phyloP scores from a whole-genome alignment of 2,329 filamentous ascomycete species.

The Fusarium sp. region DNA sequence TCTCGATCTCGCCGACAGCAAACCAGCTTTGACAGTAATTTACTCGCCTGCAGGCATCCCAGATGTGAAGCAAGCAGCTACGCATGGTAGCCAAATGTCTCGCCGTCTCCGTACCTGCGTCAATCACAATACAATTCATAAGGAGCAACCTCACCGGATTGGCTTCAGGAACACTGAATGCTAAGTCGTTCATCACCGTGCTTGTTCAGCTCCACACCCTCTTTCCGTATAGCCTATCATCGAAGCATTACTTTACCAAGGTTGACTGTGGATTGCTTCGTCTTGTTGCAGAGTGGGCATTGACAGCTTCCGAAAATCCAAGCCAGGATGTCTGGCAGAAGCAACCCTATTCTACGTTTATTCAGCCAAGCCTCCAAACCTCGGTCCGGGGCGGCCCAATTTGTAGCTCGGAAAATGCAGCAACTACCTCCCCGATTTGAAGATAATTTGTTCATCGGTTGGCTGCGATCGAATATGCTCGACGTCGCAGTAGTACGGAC shows the following conservation, averaged over 20 bases:
- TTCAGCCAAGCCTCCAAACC: neutral
- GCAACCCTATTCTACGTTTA: neutral
- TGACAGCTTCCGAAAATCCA: conserved; percentile 1
- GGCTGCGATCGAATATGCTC: neutral
- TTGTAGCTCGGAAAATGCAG: neutral
- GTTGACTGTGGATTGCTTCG: neutral
- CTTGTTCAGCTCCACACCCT: conserved; percentile 5
- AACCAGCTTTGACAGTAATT: conserved; percentile 14
- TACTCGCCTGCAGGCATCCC: conserved; percentile 15
- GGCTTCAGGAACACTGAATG: conserved; percentile 2
- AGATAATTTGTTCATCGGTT: neutral
- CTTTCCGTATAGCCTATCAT: conserved; percentile 18
- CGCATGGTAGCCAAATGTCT: conserved; percentile 25
- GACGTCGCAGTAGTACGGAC: neutral
- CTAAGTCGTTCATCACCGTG: neutral
- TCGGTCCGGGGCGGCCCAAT: neutral
- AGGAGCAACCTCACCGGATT: conserved; percentile 1
- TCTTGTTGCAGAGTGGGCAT: neutral
- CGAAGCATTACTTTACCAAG: neutral
- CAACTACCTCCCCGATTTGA: neutral
- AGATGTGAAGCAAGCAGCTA: conserved; percentile 4
- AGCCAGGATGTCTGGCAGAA: neutral
- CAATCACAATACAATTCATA: neutral
- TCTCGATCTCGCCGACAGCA: conserved; percentile 27
- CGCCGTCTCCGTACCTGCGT: conserved; percentile 27